Evolutionary conservation across 805 yeast genomes (phyloP).

Genomic region (Debaryomyces prosopidis): DNA sequence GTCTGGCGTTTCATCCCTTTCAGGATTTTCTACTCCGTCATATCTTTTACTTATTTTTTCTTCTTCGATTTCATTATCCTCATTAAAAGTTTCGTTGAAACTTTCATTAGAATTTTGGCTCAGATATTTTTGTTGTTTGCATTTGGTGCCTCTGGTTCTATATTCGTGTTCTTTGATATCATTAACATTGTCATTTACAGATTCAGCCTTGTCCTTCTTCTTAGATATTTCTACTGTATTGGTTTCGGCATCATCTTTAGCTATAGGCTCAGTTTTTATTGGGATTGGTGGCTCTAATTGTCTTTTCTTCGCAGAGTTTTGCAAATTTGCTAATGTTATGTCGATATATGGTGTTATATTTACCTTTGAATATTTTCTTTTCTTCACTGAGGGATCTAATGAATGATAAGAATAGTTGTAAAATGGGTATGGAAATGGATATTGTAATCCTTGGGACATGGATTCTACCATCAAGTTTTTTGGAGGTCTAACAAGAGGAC

Average conservation of each 20-base stretch:
- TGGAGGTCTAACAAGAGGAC: constrained; percentile 42
- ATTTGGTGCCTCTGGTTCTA: not conserved
- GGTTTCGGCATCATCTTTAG: not conserved
- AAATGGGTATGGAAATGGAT: constrained; percentile 47
- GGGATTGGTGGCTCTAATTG: not conserved
- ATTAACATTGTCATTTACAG: not conserved
- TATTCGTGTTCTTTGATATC: not conserved
- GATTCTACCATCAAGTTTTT: constrained; percentile 33
- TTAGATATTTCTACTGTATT: not conserved
- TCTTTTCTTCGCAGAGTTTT: constrained; percentile 6
- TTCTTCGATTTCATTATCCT: constrained; percentile 10
- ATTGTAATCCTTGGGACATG: constrained; percentile 42
- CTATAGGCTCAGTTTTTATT: not conserved
- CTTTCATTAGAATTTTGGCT: not conserved
- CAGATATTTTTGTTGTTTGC: not conserved
- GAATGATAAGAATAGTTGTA: constrained; percentile 46
- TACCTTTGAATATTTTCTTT: constrained; percentile 25
- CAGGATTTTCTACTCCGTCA: not conserved
- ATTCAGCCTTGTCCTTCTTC: not conserved
- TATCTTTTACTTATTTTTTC: not conserved
- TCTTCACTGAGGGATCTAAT: constrained; percentile 24
- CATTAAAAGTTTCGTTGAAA: constrained; percentile 3
- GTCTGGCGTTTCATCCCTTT: not conserved
- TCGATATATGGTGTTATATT: constrained; percentile 37
- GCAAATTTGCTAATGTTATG: constrained; percentile 27